Evolutionary conservation across 2,329 filamentous ascomycete genomes (phyloP).

Genomic region (Phyllosticta paracitricarpa): DNA sequence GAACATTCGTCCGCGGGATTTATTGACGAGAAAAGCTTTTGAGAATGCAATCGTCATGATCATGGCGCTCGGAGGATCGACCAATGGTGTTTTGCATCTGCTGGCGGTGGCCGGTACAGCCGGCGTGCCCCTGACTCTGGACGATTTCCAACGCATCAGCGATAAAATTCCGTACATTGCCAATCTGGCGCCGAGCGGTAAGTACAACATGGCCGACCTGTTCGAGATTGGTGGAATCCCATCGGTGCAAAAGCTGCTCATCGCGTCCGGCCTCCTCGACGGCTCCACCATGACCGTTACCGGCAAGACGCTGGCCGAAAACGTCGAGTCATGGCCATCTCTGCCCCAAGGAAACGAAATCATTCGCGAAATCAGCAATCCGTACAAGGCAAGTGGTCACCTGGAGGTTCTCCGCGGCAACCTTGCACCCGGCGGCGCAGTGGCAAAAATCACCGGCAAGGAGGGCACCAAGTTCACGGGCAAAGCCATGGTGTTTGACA

Average conservation of each 20-base stretch:
- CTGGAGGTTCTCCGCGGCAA: constrained; percentile 83
- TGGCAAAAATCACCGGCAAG: constrained; percentile 95
- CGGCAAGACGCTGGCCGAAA: constrained; percentile 72
- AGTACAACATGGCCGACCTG: constrained; percentile 80
- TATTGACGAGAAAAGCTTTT: constrained; percentile 70
- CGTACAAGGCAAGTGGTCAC: constrained; percentile 80
- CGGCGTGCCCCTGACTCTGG: constrained; percentile 64
- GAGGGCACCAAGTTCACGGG: constrained; percentile 78
- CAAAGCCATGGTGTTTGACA: constrained; percentile 74
- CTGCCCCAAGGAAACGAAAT: constrained; percentile 72
- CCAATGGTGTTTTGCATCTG: constrained; percentile 81
- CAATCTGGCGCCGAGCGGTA: constrained; percentile 72
- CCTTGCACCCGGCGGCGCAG: constrained; percentile 76
- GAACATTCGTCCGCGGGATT: constrained; percentile 70
- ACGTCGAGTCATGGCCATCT: constrained; percentile 66
- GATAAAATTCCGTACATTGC: constrained; percentile 80
- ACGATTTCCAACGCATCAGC: constrained; percentile 73
- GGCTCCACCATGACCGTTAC: constrained; percentile 73
- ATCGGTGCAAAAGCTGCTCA: constrained; percentile 74
- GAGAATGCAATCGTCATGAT: constrained; percentile 85
- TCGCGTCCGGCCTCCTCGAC: constrained; percentile 65
- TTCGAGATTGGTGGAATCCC: constrained; percentile 80
- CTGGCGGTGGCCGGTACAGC: constrained; percentile 85
- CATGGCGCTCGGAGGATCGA: constrained; percentile 84
- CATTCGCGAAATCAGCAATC: constrained; percentile 69